Conservation (phyloP, 768 basidiomycete species). For the Boletus bicolor region DNA sequence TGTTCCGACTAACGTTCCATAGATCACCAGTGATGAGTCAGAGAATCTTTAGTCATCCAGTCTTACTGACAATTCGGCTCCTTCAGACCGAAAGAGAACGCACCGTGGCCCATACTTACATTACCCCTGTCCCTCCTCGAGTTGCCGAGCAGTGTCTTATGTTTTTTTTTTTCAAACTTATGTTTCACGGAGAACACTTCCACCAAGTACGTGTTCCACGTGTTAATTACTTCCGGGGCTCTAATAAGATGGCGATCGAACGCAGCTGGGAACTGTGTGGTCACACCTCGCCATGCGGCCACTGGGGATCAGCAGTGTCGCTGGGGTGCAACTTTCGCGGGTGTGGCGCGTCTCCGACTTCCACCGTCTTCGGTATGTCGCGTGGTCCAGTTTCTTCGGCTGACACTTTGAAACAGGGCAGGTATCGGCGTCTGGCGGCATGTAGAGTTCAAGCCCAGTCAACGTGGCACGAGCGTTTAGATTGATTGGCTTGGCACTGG, state of each 20-base stretch:
- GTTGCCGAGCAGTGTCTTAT: too few relatives aligned
- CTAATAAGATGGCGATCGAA: not conserved
- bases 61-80: not conserved
- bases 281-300: not conserved
- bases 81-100: not conserved
- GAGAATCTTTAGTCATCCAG: not conserved
- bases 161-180: not conserved
- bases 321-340: conserved; percentile 24
- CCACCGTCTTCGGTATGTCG: conserved; percentile 14
- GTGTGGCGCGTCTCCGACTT: conserved; percentile 8
- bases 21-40: not conserved
- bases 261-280: not conserved
- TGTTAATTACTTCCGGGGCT: conserved; percentile 2
- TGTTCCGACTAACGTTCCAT: not conserved
- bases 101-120: not conserved
- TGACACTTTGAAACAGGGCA: conserved; percentile 25
- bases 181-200: conserved; percentile 12
- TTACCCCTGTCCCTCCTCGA: not conserved
- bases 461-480: conserved; percentile 20
- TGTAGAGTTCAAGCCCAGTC: conserved; percentile 18
- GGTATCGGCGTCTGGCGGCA: not conserved
- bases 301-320: not conserved
- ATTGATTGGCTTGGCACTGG: conserved; percentile 21
- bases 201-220: conserved; percentile 15
- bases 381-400: conserved; percentile 13